Conservation (phyloP, 331 rosid species). For the Stylosanthes scabra region DNA sequence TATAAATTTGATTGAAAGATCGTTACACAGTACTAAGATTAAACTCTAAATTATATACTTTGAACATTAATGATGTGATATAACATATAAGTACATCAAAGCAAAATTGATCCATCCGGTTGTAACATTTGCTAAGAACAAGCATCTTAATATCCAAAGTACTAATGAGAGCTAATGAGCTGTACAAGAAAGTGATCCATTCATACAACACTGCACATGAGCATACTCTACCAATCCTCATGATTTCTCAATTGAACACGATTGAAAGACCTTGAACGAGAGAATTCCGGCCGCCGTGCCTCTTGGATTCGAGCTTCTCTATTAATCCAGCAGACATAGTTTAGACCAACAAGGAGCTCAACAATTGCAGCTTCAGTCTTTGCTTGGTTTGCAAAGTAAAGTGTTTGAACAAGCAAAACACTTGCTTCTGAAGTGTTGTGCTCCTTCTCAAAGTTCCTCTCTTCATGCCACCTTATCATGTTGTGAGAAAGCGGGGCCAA, state of each 20-base stretch:
- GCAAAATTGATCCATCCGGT: not conserved
- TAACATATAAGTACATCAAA: slow-evolving; percentile 3
- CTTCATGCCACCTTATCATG: slow-evolving; percentile 76
- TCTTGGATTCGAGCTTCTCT: slow-evolving; percentile 26
- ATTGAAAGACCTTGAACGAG: slow-evolving; percentile 18
- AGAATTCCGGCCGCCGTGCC: slow-evolving; percentile 7
- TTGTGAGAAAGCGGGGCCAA: slow-evolving; percentile 80
- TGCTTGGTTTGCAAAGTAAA: slow-evolving; percentile 69
- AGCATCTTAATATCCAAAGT: not conserved
- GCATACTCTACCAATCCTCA: slow-evolving; percentile 1
- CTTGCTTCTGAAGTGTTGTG: slow-evolving; percentile 42
- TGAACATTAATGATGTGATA: not conserved
- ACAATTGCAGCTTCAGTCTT: slow-evolving; percentile 80
- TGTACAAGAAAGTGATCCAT: slow-evolving; percentile 17
- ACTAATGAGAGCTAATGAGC: slow-evolving; percentile 31
- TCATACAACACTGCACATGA: not conserved
- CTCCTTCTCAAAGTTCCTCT: slow-evolving; percentile 72
- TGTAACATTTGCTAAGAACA: slow-evolving; percentile 9
- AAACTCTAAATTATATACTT: not conserved
- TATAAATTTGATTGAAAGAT: no score
- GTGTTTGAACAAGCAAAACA: slow-evolving; percentile 75
- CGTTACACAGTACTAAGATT: no score
- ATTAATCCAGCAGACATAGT: slow-evolving; percentile 52
- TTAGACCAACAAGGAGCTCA: slow-evolving; percentile 82
- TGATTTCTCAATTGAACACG: slow-evolving; percentile 17